Evolutionary conservation across 106 monocot genomes (phyloP).

Genomic region (Cymbidium sinense): DNA sequence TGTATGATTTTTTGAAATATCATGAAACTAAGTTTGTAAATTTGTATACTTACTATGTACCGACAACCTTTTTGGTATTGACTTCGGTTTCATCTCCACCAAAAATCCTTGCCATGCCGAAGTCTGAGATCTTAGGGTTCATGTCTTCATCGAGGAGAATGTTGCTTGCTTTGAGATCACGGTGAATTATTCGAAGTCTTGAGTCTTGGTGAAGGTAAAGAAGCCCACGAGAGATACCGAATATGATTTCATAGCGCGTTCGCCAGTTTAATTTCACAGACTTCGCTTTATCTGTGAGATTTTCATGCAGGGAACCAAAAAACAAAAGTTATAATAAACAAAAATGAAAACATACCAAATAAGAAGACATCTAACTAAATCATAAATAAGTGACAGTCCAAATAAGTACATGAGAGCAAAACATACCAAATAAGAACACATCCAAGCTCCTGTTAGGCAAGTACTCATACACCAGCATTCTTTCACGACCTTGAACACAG

Average conservation of each 20-base stretch:
- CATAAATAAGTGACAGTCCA: neutral
- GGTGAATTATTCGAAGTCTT: constrained; percentile 34
- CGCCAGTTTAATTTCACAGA: constrained; percentile 24
- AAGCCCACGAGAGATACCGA: constrained; percentile 38
- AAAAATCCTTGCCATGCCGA: constrained; percentile 50
- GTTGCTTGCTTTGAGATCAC: constrained; percentile 52
- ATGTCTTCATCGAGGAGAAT: constrained; percentile 44
- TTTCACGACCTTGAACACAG: constrained; percentile 24
- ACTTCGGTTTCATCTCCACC: constrained; percentile 19
- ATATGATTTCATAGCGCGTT: constrained; percentile 28
- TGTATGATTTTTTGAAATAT: too few relatives aligned
- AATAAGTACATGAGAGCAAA: neutral
- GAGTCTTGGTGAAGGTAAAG: constrained; percentile 55
- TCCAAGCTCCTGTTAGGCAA: constrained; percentile 36
- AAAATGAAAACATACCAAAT: too few relatives aligned
- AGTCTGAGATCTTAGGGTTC: constrained; percentile 56
- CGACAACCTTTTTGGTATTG: constrained; percentile 33
- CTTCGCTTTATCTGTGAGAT: constrained; percentile 2
- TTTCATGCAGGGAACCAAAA: too few relatives aligned
- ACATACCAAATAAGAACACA: constrained; percentile 27
- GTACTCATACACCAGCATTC: constrained; percentile 34
- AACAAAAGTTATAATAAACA: too few relatives aligned
- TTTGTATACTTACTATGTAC: constrained; percentile 39
- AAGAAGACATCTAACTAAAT: too few relatives aligned
- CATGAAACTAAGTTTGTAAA: neutral